Percentiles rank a stretch among this genome's conserved stretches.
phyloP scores from a whole-genome alignment of 768 basidiomycete species.

The Lyophyllum shimeji region DNA sequence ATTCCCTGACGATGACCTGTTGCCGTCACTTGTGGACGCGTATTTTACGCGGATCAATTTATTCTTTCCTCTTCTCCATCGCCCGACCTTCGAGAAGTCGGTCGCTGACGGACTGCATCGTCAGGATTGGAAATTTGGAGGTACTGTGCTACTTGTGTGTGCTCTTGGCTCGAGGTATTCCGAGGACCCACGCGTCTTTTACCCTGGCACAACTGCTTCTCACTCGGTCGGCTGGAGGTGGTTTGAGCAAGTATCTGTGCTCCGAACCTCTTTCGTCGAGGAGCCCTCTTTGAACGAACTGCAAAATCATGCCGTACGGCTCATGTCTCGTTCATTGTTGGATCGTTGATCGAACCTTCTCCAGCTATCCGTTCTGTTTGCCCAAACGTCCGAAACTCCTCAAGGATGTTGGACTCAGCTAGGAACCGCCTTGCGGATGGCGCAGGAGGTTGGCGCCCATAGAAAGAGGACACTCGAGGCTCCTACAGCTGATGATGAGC shows the following conservation, averaged over 20 bases:
- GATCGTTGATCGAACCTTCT: background rate
- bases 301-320: slow-evolving; percentile 62
- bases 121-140: slow-evolving; percentile 48
- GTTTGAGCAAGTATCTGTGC: slow-evolving; percentile 63
- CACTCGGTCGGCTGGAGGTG: slow-evolving; percentile 62
- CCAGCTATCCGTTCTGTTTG: slow-evolving; percentile 49
- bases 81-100: slow-evolving; percentile 61
- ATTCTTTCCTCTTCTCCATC: slow-evolving; percentile 68
- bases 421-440: slow-evolving; percentile 67
- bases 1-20: slow-evolving; percentile 57
- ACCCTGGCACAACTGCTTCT: slow-evolving; percentile 40
- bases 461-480: slow-evolving; percentile 30
- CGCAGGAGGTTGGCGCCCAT: slow-evolving; percentile 78
- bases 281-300: slow-evolving; percentile 69
- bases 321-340: slow-evolving; percentile 14
- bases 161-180: slow-evolving; percentile 63
- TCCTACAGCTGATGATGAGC: slow-evolving; percentile 59
- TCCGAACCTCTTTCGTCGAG: slow-evolving; percentile 57
- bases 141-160: slow-evolving; percentile 58
- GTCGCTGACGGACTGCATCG: slow-evolving; percentile 50
- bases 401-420: slow-evolving; percentile 64
- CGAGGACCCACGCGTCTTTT: slow-evolving; percentile 61
- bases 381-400: slow-evolving; percentile 45
- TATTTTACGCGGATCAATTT: slow-evolving; percentile 63
- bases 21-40: slow-evolving; percentile 52